Evolutionary conservation across 306 rosid species (phyloP).

Genomic region (Citrullus colocynthis): DNA sequence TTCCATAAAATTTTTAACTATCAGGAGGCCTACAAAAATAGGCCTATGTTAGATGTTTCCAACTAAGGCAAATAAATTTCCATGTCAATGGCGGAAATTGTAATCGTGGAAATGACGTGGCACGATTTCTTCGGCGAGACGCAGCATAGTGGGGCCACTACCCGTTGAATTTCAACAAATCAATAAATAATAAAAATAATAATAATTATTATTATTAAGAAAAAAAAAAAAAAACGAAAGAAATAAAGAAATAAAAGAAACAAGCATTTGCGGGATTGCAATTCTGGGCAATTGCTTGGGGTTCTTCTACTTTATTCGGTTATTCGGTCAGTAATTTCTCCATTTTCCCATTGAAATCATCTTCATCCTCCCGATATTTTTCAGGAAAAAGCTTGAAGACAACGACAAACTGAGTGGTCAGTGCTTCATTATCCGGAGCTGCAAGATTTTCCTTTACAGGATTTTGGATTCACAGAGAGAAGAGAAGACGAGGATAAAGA

Average conservation of each 20-base stretch:
- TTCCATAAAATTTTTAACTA: no score
- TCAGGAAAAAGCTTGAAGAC: neutral
- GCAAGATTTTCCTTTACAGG: neutral
- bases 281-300: neutral
- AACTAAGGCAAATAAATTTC: neutral
- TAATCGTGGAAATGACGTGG: neutral
- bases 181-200: no score
- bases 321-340: neutral
- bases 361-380: neutral
- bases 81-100: neutral
- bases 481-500: constrained; percentile 15
- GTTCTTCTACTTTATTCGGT: neutral
- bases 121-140: neutral
- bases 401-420: neutral
- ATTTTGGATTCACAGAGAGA: neutral
- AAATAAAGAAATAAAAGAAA: neutral
- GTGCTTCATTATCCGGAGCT: neutral
- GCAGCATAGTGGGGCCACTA: neutral
- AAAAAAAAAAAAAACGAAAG: neutral
- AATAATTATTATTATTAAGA: no score
- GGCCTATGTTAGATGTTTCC: neutral
- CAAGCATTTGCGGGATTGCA: neutral
- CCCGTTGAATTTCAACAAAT: neutral
- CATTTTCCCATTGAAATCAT: neutral
- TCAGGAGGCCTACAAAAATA: no score